Percentiles rank a stretch among this genome's conserved stretches.
Evolutionary conservation across 257 asterid genomes (phyloP).

Genomic region (Penstemon newberryi): DNA sequence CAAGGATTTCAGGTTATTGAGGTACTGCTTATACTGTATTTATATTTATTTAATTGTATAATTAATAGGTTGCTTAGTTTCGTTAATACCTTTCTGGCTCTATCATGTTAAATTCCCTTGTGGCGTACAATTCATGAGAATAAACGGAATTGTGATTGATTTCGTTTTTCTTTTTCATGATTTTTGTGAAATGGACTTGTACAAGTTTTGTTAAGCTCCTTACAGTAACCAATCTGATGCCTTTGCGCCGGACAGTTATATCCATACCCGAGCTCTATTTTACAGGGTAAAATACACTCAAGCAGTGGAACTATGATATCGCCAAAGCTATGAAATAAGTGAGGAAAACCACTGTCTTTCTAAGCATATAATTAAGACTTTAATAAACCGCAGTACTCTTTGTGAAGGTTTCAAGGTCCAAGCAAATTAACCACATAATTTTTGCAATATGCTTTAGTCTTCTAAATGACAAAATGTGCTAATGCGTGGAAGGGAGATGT

Average conservation of each 20-base stretch:
- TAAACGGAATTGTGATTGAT: background rate
- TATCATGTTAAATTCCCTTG: background rate
- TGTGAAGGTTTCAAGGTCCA: too few species aligned
- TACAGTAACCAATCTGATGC: slow-evolving; percentile 8
- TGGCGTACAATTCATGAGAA: background rate
- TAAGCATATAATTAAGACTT: too few species aligned
- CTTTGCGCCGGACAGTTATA: background rate
- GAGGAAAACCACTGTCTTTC: too few species aligned
- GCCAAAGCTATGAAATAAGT: too few species aligned
- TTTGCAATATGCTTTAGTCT: background rate
- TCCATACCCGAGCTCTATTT: background rate
- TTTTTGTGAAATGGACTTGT: background rate
- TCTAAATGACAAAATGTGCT: background rate
- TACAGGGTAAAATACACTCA: too few species aligned
- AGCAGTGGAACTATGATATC: too few species aligned
- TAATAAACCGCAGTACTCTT: too few species aligned
- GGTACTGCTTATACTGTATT: slow-evolving; percentile 45
- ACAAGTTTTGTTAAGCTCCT: background rate
- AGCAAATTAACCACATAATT: too few species aligned
- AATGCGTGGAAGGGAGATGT: background rate
- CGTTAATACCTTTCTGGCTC: background rate
- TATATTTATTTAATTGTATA: background rate
- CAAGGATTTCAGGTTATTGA: slow-evolving; percentile 95
- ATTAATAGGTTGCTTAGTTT: slow-evolving; percentile 9
- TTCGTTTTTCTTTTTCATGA: background rate